Base-by-base conservation (phyloP, 1,139 yeast species). In the Yamadazyma mexicana region DNA sequence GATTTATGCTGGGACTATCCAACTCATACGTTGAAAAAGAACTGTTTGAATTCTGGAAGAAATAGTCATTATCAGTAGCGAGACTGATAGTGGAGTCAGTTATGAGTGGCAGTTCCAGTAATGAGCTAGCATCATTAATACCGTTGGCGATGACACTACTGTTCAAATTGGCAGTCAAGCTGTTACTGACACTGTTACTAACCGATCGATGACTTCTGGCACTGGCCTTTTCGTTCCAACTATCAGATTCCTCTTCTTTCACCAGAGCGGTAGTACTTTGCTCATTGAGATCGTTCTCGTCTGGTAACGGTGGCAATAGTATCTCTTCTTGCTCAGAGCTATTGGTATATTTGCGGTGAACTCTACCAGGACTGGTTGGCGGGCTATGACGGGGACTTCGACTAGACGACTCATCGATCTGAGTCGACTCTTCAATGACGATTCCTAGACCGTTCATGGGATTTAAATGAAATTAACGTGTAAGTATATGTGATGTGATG, bases 221-320 rank as follows among this genome's bases (percentile, higher is more conserved):
- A 16, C 28, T 23, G 17, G 33, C 8, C 17, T 26, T 33, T n/a
- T 33, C 35, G 16, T 25, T 25, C 22, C 27, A 26, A 18, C 35
- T 33, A 5, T 32, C 37, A 14, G 16, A 14, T 5, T 40, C 41
- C 10, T 35, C 41, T 11, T 33, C 37, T 9, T 34, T 31, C 2
- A 24, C 25, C 4, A 27, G 23, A n/a, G 25, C 7, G 10, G 25
- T 22, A 7, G 40, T 35, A 17, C 24, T 16, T 5, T 26, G 17
- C 16, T 40, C 44, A 28, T 40, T 36, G 10, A 43, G 35, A 23
- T 43, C 42, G 22, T 43, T 37, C 33, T 40, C 45, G 28, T 42
- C 40, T 9, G 75, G 75, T 31, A 69, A 51, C 5, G 75, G 75
- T 2, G 75, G 75, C 38, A 69, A 57, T 23, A 68, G 54, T 3